These are phyloP conservation scores for Phaeodactylum tricornutum DNA, from an alignment of 108 stramenopile genomes.

Conservation along the genomic window DNA sequence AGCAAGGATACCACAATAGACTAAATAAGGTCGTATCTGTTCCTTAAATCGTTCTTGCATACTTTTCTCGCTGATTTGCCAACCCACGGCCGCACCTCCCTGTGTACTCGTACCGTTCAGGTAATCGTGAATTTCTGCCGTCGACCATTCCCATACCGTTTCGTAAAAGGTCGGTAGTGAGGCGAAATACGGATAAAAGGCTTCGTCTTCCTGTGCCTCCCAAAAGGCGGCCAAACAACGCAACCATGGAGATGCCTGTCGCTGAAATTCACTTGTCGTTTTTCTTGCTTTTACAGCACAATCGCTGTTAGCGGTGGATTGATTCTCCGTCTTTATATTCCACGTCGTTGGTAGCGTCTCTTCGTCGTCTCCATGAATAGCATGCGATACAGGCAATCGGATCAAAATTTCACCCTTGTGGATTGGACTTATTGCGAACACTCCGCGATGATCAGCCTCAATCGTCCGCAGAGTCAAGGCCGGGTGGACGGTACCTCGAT, in stretches of 20 bases:
- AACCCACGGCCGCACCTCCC: background rate
- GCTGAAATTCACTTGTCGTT: no score
- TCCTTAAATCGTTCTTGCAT: conserved; percentile 34
- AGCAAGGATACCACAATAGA: conserved; percentile 5
- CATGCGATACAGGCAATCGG: conserved; percentile 38
- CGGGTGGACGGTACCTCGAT: conserved; percentile 22
- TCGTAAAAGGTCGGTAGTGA: conserved; percentile 65
- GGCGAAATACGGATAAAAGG: conserved; percentile 30
- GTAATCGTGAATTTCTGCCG: conserved; percentile 31
- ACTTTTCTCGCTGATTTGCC: conserved; percentile 8
- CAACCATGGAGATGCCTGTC: conserved; percentile 55
- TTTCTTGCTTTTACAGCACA: conserved; percentile 1
- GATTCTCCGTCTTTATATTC: background rate
- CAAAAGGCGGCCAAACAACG: conserved; percentile 43
- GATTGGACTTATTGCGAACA: conserved; percentile 37
- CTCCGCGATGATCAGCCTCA: conserved; percentile 27
- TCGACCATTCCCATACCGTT: conserved; percentile 52
- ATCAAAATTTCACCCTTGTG: conserved; percentile 51
- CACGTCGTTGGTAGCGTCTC: conserved; percentile 3
- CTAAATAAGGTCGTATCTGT: conserved; percentile 47
- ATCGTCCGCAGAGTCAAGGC: conserved; percentile 7
- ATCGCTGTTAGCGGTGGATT: background rate
- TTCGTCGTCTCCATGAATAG: conserved; percentile 30
- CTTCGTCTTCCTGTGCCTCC: conserved; percentile 10
- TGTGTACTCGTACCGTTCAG: conserved; percentile 44